Evolutionary conservation across 2,329 filamentous ascomycete species (phyloP).

Genomic region (Stachybotrys chlorohalonatus): DNA sequence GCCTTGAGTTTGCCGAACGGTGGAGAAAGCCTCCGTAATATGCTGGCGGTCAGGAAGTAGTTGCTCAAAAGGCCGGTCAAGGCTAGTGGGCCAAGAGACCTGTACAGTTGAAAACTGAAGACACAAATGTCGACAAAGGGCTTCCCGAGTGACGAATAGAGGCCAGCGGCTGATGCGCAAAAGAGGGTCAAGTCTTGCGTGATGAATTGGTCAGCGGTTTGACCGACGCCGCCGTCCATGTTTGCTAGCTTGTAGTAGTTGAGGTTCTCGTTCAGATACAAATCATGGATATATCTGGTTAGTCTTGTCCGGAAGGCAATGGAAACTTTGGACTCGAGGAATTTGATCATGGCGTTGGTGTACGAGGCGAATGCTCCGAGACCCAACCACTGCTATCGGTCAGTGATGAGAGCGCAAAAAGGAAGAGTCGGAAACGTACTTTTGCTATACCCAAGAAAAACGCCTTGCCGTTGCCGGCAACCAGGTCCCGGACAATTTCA

Average conservation of each 20-base stretch:
- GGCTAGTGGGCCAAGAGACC: slow-evolving; percentile 80
- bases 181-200: slow-evolving; percentile 95
- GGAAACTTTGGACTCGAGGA: slow-evolving; percentile 92
- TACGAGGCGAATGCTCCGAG: slow-evolving; percentile 91
- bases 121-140: slow-evolving; percentile 94
- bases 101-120: slow-evolving; percentile 96
- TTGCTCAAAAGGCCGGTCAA: slow-evolving; percentile 80
- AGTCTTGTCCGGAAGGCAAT: slow-evolving; percentile 94
- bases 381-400: slow-evolving; percentile 63
- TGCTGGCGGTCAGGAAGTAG: slow-evolving; percentile 88
- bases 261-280: slow-evolving; percentile 89
- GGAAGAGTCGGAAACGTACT: slow-evolving; percentile 24
- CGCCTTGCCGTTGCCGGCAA: slow-evolving; percentile 83
- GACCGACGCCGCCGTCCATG: slow-evolving; percentile 83
- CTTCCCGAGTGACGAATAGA: slow-evolving; percentile 97
- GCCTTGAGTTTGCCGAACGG: slow-evolving; percentile 96
- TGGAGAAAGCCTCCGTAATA: slow-evolving; percentile 79
- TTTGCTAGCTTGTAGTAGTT: slow-evolving; percentile 96
- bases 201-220: slow-evolving; percentile 92
- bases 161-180: slow-evolving; percentile 80
- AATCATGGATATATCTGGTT: slow-evolving; percentile 92
- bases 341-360: slow-evolving; percentile 99
- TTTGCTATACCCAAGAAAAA: slow-evolving; percentile 87
- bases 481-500: slow-evolving; percentile 90
- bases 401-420: background rate